Evolutionary conservation across 192 early-diverging fungal genomes (phyloP).

Genomic region (Linderina pennispora): DNA sequence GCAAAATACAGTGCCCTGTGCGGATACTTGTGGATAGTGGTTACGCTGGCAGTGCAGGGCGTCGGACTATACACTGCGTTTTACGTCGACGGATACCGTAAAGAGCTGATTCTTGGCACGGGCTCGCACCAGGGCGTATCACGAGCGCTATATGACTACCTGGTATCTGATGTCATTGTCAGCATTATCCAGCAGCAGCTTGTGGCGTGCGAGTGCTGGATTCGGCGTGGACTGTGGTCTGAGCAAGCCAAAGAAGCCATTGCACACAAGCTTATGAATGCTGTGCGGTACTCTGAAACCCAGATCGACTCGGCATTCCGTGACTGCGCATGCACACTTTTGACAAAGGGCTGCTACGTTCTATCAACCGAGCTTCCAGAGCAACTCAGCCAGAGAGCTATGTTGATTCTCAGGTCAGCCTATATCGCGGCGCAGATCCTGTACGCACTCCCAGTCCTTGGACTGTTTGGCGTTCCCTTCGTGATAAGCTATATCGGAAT

Average conservation of each 20-base stretch:
- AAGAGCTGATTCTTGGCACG: not conserved
- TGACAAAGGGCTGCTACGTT: too few relatives aligned
- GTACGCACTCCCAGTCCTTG: too few relatives aligned
- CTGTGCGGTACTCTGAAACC: not conserved
- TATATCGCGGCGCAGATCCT: not conserved
- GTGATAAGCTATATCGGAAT: too few relatives aligned
- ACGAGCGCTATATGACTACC: not conserved
- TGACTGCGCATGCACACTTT: too few relatives aligned
- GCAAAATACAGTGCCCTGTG: not conserved
- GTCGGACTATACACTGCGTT: not conserved
- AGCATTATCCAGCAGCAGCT: not conserved
- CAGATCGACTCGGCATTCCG: not conserved
- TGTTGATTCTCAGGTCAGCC: not conserved
- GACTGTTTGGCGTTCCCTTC: too few relatives aligned
- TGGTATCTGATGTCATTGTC: not conserved
- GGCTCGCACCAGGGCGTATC: not conserved
- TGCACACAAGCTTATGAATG: not conserved
- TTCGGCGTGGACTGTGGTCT: not conserved
- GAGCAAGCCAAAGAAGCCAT: not conserved
- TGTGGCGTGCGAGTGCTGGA: not conserved
- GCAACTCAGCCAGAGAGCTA: not conserved
- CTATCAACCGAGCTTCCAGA: not conserved
- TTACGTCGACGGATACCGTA: not conserved
- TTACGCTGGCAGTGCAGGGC: not conserved
- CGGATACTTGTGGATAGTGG: not conserved